phyloP scores from a whole-genome alignment of 495 filamentous ascomycete species.

The Aspergillus nanangensis region DNA sequence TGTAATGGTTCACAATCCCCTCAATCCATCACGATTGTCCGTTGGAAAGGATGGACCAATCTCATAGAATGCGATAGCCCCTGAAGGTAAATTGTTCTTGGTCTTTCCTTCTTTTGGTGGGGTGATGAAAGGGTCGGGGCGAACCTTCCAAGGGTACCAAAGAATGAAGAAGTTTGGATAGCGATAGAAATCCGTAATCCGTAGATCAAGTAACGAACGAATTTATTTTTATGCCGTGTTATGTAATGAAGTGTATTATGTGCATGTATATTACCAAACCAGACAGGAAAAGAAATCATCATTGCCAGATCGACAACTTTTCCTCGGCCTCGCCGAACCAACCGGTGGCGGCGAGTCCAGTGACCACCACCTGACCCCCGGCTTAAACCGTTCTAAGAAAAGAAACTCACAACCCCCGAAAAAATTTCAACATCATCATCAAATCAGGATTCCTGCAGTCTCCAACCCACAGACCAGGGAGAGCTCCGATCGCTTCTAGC shows the following conservation, averaged over 20 bases:
- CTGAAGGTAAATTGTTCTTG: too few species aligned
- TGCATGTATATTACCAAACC: too few species aligned
- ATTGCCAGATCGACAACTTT: neutral
- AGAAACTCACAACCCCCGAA: too few species aligned
- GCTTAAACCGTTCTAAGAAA: too few species aligned
- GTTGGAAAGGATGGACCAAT: neutral
- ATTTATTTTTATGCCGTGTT: too few species aligned
- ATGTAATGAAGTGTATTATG: too few species aligned
- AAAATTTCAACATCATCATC: too few species aligned
- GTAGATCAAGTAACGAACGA: too few species aligned
- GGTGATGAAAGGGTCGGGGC: slow-evolving; percentile 12
- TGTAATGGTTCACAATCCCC: neutral
- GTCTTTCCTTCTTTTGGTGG: too few species aligned
- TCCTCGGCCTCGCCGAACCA: slow-evolving; percentile 16
- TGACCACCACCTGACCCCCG: slow-evolving; percentile 24
- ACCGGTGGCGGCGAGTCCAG: slow-evolving; percentile 11
- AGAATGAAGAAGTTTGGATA: slow-evolving; percentile 1
- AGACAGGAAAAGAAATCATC: too few species aligned
- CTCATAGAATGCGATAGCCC: too few species aligned
- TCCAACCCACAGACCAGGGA: slow-evolving; percentile 14
- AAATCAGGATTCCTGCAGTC: neutral
- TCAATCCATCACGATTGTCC: neutral
- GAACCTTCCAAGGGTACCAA: slow-evolving; percentile 13
- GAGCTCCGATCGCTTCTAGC: slow-evolving; percentile 5
- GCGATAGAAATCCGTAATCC: too few species aligned